Base-by-base conservation (phyloP, 2,329 filamentous ascomycete species). In the Phoma sp. region DNA sequence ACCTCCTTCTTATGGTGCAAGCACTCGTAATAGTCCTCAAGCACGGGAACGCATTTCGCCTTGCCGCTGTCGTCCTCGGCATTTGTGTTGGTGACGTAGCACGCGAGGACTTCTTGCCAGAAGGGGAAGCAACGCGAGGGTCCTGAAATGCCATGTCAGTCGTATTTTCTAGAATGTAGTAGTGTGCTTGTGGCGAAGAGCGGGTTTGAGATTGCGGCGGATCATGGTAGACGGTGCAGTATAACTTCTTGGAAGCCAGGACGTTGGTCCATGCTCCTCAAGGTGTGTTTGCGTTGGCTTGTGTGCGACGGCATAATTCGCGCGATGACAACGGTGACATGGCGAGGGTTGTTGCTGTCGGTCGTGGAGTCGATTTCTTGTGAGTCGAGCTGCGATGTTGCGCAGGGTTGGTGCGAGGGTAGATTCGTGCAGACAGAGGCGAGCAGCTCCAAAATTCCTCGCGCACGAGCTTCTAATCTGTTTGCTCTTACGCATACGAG, bases 1-100 rank as follows among this genome's bases (percentile, higher is more conserved):
- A 98, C 95, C 91, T 99, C 95, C 82, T 99, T 99, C 83, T 89
- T 92, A 83, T 99, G 95, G 77, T 99, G 95, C 73, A 99, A 80
- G 78, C 96, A 99, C 81, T 99, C 95, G 76, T 97, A 96, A 82
- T 99, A 99, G 76, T 99, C 95, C 76, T 99, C 95, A 64, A 98
- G 82, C 4, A 87, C 85, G 13, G 90, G 88, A 14, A 83, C 80
- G 76, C 96, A 99, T 80, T 96, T 96, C 77, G 87, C 89, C 81
- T 93, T 95, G 66, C 91, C 91, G 13, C 86, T 85, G 65, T 86
- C 82, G 71, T 93, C 89, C 51, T 93, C 89, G 62, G 89, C 81
- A 62, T 83, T 85, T 51, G 91, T 91, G 81, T 98, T 98, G 74
- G 96, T 88, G 58, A 97, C 92, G 78, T 99, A 99, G 86, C 95